These are phyloP conservation scores for Beauveria varroae DNA, from an alignment of 2,329 filamentous ascomycete species.

Conservation along the genomic window DNA sequence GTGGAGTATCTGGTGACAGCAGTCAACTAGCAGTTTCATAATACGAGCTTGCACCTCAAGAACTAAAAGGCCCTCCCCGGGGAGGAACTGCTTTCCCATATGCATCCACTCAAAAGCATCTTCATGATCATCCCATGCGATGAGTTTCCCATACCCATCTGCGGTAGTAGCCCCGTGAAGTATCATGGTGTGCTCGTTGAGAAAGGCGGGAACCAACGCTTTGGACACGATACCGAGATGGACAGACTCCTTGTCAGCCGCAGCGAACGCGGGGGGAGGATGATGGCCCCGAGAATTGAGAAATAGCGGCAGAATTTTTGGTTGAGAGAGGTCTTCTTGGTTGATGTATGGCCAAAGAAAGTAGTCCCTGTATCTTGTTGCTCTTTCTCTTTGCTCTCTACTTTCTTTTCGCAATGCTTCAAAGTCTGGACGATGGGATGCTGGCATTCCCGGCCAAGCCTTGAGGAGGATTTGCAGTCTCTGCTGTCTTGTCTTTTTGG, in stretches of 20 bases:
- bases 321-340: conserved; percentile 42
- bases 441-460: conserved; percentile 44
- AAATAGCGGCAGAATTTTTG: conserved; percentile 39
- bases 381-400: conserved; percentile 9
- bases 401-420: conserved; percentile 23
- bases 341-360: conserved; percentile 51
- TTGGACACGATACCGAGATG: conserved; percentile 21
- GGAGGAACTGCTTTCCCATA: conserved; percentile 28
- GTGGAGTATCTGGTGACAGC: conserved; percentile 40
- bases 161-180: conserved; percentile 21
- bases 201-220: conserved; percentile 20
- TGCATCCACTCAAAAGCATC: conserved; percentile 31
- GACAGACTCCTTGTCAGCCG: conserved; percentile 31
- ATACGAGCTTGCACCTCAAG: conserved; percentile 44
- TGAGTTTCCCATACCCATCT: conserved; percentile 29
- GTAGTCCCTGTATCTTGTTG: conserved; percentile 18
- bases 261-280: conserved; percentile 38
- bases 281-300: conserved; percentile 44
- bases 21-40: conserved; percentile 40
- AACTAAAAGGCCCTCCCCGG: conserved; percentile 40
- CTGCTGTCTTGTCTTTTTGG: conserved; percentile 42
- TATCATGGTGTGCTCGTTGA: conserved; percentile 27
- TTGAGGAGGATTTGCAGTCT: conserved; percentile 36
- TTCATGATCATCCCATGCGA: conserved; percentile 25
- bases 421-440: conserved; percentile 45